Base-by-base conservation (phyloP, 805 yeast genomes). In the Cyberlindnera mississippiensis region DNA sequence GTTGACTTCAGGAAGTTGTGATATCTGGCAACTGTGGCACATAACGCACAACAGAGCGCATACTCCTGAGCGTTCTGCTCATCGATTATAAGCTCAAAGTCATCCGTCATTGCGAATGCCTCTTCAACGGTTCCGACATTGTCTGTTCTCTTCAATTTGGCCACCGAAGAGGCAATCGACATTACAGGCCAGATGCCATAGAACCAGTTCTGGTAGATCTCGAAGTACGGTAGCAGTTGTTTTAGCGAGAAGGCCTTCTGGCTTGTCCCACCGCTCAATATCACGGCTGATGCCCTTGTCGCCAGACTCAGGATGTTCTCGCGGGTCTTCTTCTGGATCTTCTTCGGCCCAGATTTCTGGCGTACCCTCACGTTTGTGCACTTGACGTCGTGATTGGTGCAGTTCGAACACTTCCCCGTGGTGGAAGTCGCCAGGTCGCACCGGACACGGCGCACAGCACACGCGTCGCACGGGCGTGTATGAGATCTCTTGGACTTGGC, bases 111-210 rank as follows among this genome's bases (percentile, higher is more conserved):
- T 4, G 28, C 34, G 6, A 49, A 31, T 1, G 52, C 43, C 13
- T 40, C 41, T 6, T 28, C 37, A 15, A 17, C 33, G 11, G 38
- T 35, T 9, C 28, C 38, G 14, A 35, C n/a, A 9, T 34, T 32
- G 9, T 13, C 26, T 2, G 35, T 33, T 20, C 33, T 41, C 29
- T 19, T 38, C 18, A 55, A 40, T 18, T 40, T 50, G 6, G 56
- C 41, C 3, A 49, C 46, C 13, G 50, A 28, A 2, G 38, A 35
- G 9, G 49, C 36, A 10, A 51, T 50, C 2, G 56, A 47, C 18
- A 53, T 35, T 4, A 55, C 54, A 3, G 59, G 59, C 57, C 57
- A 55, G 20, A 51, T 46, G 3, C 57, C 53, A 38, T 55, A 55
- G 40, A 50, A 55, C 57, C 59, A 55, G 10, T 52, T 53, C 28